These are phyloP conservation scores for Claviceps africana DNA, from an alignment of 2,329 filamentous ascomycete species.

Conservation along the genomic window DNA sequence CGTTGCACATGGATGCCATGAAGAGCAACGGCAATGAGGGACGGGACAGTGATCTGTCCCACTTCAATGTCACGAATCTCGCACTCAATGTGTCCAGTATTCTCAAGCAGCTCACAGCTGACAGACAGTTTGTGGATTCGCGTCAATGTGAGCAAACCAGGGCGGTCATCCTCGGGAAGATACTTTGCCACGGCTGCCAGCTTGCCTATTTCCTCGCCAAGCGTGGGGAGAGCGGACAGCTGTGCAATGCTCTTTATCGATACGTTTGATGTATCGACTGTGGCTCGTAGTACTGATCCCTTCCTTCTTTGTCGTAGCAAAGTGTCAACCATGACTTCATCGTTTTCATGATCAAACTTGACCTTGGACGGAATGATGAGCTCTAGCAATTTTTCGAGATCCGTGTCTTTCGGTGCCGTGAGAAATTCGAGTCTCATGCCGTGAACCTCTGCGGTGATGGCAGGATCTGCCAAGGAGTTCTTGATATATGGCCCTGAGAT, in stretches of 20 bases:
- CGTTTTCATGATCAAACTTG: slow-evolving; percentile 70
- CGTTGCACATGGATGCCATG: slow-evolving; percentile 46
- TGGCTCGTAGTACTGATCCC: slow-evolving; percentile 64
- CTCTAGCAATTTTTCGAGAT: slow-evolving; percentile 69
- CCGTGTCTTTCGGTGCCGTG: slow-evolving; percentile 57
- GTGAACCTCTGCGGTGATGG: slow-evolving; percentile 47
- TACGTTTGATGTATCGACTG: slow-evolving; percentile 49
- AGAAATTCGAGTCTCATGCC: slow-evolving; percentile 62
- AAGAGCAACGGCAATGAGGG: slow-evolving; percentile 66
- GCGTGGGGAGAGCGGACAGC: slow-evolving; percentile 51
- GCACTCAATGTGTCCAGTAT: slow-evolving; percentile 50
- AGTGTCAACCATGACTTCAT: slow-evolving; percentile 91
- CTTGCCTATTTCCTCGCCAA: slow-evolving; percentile 67
- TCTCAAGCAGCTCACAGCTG: slow-evolving; percentile 49
- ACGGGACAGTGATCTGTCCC: slow-evolving; percentile 73
- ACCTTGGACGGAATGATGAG: slow-evolving; percentile 85
- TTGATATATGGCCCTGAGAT: slow-evolving; percentile 56
- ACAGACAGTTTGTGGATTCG: slow-evolving; percentile 50
- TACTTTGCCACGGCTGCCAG: slow-evolving; percentile 86
- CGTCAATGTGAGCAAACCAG: slow-evolving; percentile 66
- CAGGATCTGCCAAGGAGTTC: slow-evolving; percentile 38
- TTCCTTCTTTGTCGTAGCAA: slow-evolving; percentile 74
- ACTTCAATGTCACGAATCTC: slow-evolving; percentile 51
- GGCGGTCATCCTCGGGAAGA: slow-evolving; percentile 85
- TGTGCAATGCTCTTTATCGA: slow-evolving; percentile 49